phyloP scores from a whole-genome alignment of 352 stramenopile species.

The Pythium rhizo-oryzae region DNA sequence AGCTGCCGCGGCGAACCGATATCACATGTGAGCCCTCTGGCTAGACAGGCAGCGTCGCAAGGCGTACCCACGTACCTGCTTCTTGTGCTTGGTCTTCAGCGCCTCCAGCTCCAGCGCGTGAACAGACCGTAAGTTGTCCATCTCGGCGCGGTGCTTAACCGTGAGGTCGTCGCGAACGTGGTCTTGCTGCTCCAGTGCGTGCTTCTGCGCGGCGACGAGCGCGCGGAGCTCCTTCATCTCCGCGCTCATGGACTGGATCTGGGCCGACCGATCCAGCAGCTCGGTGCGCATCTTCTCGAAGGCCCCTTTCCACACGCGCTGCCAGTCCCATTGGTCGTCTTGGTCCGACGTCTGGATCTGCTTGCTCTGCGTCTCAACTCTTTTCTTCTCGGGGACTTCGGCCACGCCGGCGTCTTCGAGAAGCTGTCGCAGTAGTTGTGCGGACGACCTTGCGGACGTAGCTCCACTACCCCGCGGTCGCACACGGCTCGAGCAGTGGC shows the following conservation, averaged over 20 bases:
- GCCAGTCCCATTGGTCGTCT: constrained; percentile 73
- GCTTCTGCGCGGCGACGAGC: constrained; percentile 43
- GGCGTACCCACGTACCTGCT: constrained; percentile 39
- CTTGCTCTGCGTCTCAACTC: constrained; percentile 41
- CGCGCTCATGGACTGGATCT: constrained; percentile 34
- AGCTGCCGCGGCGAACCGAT: constrained; percentile 6
- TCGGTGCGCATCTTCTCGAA: constrained; percentile 63
- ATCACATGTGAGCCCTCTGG: background rate
- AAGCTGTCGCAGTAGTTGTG: constrained; percentile 9
- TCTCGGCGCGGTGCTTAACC: constrained; percentile 42
- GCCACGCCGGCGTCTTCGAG: constrained; percentile 8
- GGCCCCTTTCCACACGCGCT: constrained; percentile 69
- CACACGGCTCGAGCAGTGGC: background rate
- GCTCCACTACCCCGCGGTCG: background rate
- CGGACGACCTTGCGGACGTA: constrained; percentile 9
- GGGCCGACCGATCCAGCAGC: constrained; percentile 35
- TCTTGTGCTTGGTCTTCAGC: constrained; percentile 48
- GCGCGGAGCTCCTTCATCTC: constrained; percentile 64
- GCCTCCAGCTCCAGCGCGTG: constrained; percentile 56
- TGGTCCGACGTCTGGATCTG: constrained; percentile 62
- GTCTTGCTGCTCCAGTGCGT: constrained; percentile 42
- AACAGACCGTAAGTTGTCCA: constrained; percentile 46
- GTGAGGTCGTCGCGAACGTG: constrained; percentile 36
- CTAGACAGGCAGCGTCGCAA: background rate
- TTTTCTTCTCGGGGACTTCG: background rate